Base-by-base conservation (phyloP, 2,329 filamentous ascomycete species). In the Aspergillus novoparasiticus region DNA sequence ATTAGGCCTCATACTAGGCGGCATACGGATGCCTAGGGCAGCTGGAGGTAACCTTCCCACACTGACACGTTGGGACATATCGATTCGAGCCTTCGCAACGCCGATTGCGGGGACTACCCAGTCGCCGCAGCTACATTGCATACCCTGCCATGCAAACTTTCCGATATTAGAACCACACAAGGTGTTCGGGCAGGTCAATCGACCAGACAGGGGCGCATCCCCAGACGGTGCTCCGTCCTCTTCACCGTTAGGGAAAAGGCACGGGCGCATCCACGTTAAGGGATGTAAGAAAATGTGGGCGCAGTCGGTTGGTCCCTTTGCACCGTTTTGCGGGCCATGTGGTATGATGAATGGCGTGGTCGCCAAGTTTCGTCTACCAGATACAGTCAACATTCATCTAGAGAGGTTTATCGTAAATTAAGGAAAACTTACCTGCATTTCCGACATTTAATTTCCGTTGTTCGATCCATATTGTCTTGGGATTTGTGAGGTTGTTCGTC, bases 91-190 rank as follows among this genome's bases (percentile, higher is more conserved):
- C 77, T 89, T 91, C 59, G 93, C 90, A 65, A 98, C 82, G 65
- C 91, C 94, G 75, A 99, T 95, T 0, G 91, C 94, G 10, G 95
- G 94, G 57, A 93, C 91, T 26, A 97, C 85, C 94, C 95, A 98
- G 66, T 90, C 88, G 43, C 90, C 89, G 77, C 95, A 99, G 74
- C 89, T 95, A 80, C 95, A 99, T 76, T 89, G 89, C 84, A 97
- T 90, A 16, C 95, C 95, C 76, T 96, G 93, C 95, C 95, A 99
- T 58, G 94, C 91, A 75, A 97, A 99, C 71, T 95, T 91, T 45
- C 95, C 95, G 55, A 98, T 87, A 58, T 92, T 93, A 46, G 91
- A 88, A 54, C 86, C 87, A 77, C 95, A 99, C 72, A 90, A 90
- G 10, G 76, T 63, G 69, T 89, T 91, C 11, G 95, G 94, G 73